Percentiles rank a stretch among this genome's conserved stretches.
phyloP scores from a whole-genome alignment of 305 asterid genomes.

The Fraxinus greggii region DNA sequence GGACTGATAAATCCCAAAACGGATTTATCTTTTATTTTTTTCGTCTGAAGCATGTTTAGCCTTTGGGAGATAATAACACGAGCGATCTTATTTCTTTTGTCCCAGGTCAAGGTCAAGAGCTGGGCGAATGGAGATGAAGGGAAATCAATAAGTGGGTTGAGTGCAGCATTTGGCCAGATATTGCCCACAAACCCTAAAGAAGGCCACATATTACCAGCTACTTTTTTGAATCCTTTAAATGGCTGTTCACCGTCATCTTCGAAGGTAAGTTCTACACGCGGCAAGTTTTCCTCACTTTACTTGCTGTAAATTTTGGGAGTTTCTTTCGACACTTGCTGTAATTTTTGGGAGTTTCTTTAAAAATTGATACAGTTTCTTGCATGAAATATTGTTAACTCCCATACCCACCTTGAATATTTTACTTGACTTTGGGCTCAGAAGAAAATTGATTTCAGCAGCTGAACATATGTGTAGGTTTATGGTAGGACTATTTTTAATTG shows the following conservation, averaged over 20 bases:
- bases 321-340: background rate
- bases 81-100: background rate
- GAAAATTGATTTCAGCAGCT: background rate
- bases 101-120: constrained; percentile 68
- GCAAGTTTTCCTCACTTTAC: constrained; percentile 1
- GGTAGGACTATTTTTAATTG: background rate
- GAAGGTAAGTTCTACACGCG: constrained; percentile 40
- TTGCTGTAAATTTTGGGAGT: constrained; percentile 1
- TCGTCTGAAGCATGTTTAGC: background rate
- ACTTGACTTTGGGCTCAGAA: background rate
- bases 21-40: background rate
- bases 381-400: background rate
- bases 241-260: constrained; percentile 64
- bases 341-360: constrained; percentile 9
- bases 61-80: background rate
- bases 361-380: background rate
- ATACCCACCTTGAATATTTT: constrained; percentile 7
- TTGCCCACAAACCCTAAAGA: constrained; percentile 53
- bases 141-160: constrained; percentile 54
- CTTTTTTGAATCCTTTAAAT: constrained; percentile 50
- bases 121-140: constrained; percentile 64
- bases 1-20: background rate
- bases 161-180: constrained; percentile 74
- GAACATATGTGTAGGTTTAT: background rate
- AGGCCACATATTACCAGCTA: constrained; percentile 49